These are phyloP conservation scores for Verticillium dahliae DNA, from an alignment of 2,329 filamentous ascomycete genomes.

Conservation along the genomic window DNA sequence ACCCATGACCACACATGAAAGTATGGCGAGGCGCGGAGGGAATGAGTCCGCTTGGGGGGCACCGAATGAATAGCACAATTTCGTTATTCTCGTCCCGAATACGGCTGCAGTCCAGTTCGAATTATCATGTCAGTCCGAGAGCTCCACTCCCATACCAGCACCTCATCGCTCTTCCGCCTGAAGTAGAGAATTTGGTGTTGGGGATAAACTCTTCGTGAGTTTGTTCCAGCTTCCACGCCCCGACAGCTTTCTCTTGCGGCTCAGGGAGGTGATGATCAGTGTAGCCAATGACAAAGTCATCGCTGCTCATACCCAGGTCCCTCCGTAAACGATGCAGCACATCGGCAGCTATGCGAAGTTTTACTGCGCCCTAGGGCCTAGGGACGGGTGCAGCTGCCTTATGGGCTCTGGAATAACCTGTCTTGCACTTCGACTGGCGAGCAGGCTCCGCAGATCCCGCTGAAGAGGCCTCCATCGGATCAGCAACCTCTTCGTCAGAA, in stretches of 20 bases:
- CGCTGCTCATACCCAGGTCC: slow-evolving; percentile 46
- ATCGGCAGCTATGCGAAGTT: slow-evolving; percentile 50
- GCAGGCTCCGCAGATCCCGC: neutral
- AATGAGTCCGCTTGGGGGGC: too few species aligned
- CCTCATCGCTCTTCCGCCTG: slow-evolving; percentile 42
- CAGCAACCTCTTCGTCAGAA: slow-evolving; percentile 27
- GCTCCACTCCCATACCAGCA: slow-evolving; percentile 50
- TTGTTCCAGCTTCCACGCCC: slow-evolving; percentile 53
- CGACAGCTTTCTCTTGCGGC: slow-evolving; percentile 44
- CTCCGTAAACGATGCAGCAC: slow-evolving; percentile 54
- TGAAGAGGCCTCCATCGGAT: slow-evolving; percentile 11
- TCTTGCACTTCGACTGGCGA: neutral
- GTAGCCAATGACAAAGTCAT: slow-evolving; percentile 53
- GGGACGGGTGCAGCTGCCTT: neutral
- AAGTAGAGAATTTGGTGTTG: slow-evolving; percentile 60
- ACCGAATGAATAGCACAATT: neutral
- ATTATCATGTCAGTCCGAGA: slow-evolving; percentile 48
- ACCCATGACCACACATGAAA: too few species aligned
- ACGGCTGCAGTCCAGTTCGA: slow-evolving; percentile 34
- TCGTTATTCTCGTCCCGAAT: neutral
- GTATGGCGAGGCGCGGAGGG: too few species aligned
- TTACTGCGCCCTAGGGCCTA: slow-evolving; percentile 29
- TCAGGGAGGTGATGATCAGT: slow-evolving; percentile 51
- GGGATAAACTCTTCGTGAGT: slow-evolving; percentile 63
- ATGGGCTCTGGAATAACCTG: slow-evolving; percentile 4